Evolutionary conservation across 192 early-diverging fungal species (phyloP), one percentile per base, ranked within the genome.

Genomic region (Coemansia sp.): DNA sequence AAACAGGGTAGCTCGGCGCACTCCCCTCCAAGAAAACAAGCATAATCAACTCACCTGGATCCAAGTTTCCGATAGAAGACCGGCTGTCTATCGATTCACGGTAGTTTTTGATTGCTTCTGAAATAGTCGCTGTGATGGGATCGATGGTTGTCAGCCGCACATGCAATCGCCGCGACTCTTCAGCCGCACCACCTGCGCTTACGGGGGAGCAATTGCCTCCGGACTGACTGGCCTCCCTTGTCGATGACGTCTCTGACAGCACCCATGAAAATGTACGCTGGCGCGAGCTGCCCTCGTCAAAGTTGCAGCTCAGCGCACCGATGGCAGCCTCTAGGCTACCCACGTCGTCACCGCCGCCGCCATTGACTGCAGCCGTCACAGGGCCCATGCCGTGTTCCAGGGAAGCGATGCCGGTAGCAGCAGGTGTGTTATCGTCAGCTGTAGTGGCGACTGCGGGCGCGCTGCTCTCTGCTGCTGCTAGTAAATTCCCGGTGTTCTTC

Each of bases 11-110:
- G n/a, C n/a, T n/a, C n/a, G n/a, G n/a, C n/a, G n/a, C n/a, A n/a
- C n/a, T n/a, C n/a, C n/a, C n/a, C n/a, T n/a, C n/a, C n/a, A n/a
- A n/a, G n/a, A n/a, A n/a, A n/a, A n/a, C n/a, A n/a, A n/a, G n/a
- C n/a, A n/a, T n/a, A n/a, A n/a, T n/a, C n/a, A n/a, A 26, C 68
- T 55, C 64, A 73, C 70, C 63, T 65, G 70, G 58, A 58, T 57
- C 64, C 27, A 44, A 19, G 28, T 40, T 22, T 27, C 33, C 47
- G 24, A 15, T 5, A 8, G 46, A 17, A 9, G 14, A 29, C 25
- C 26, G 13, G 38, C 27, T 41, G 26, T 41, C 50, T 8, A 25
- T 18, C 17, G 50, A 52, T 2, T 41, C 38, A 33, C 37, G 20
- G 13, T 47, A 47, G 46, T 9, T 36, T 25, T 27, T 19, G n/a